Percentiles rank a stretch among this genome's conserved stretches.
These are phyloP conservation scores for Fibroporia radiculosa DNA, from an alignment of 768 basidiomycete species.

Conservation along the genomic window DNA sequence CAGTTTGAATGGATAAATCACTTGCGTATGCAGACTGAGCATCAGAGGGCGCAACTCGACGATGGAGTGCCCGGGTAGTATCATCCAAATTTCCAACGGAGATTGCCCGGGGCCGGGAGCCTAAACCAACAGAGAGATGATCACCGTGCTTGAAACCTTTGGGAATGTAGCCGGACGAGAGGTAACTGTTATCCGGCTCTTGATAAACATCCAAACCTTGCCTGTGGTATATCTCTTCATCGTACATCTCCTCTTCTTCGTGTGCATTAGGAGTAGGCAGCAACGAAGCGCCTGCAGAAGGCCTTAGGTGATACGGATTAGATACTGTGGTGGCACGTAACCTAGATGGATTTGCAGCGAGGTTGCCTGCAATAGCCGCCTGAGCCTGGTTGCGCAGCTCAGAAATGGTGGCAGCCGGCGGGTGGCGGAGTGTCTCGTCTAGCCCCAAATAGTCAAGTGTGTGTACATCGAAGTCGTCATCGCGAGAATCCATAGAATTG, in stretches of 20 bases:
- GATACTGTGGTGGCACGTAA: constrained; percentile 89
- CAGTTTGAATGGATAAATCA: constrained; percentile 39
- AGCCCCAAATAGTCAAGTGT: constrained; percentile 96
- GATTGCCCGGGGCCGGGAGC: constrained; percentile 67
- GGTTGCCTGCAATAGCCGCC: constrained; percentile 79
- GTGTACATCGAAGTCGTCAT: constrained; percentile 86
- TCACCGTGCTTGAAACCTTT: constrained; percentile 72
- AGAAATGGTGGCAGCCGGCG: constrained; percentile 82
- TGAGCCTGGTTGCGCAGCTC: constrained; percentile 88
- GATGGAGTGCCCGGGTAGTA: constrained; percentile 61
- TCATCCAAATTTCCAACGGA: constrained; percentile 87
- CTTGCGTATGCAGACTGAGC: constrained; percentile 43
- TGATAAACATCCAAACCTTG: constrained; percentile 55
- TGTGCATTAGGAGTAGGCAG: constrained; percentile 54
- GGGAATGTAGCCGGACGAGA: constrained; percentile 53
- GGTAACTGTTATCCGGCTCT: constrained; percentile 45
- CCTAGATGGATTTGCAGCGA: constrained; percentile 66
- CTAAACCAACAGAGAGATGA: constrained; percentile 44
- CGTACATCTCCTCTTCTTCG: constrained; percentile 73
- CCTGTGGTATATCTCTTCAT: constrained; percentile 46
- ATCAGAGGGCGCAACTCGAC: constrained; percentile 52
- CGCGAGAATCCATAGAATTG: constrained; percentile 62
- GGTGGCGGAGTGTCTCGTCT: constrained; percentile 68
- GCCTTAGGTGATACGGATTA: constrained; percentile 74
- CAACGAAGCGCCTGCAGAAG: constrained; percentile 52